Conservation (phyloP, 2,329 filamentous ascomycete species). For the Aspergillus aculeatinus region DNA sequence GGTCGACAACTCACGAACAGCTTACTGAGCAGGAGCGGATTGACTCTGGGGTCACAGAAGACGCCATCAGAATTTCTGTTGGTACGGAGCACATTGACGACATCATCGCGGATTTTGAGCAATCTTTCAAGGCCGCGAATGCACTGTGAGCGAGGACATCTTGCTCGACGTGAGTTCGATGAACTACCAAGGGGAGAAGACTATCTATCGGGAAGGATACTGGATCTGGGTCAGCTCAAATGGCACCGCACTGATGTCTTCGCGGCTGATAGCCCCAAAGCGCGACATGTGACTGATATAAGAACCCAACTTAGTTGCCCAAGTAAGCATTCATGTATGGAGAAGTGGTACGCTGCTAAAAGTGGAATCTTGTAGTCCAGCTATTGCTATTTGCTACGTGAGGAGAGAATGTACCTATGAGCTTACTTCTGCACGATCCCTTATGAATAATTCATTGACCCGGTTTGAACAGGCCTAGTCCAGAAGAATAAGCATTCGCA, state of each 20-base stretch:
- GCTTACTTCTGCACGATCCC: background rate
- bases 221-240: background rate
- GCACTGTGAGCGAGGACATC: slow-evolving; percentile 6
- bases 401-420: background rate
- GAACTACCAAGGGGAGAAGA: background rate
- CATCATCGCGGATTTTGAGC: slow-evolving; percentile 92
- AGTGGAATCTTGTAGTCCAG: background rate
- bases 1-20: slow-evolving; percentile 94
- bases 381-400: background rate
- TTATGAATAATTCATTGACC: background rate
- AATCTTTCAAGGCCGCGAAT: slow-evolving; percentile 68
- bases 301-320: too few relatives aligned
- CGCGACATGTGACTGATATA: background rate
- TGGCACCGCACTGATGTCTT: background rate
- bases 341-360: background rate
- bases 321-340: background rate
- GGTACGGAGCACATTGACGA: slow-evolving; percentile 97
- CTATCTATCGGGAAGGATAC: background rate
- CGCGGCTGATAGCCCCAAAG: background rate
- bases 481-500: slow-evolving; percentile 1
- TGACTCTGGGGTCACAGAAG: slow-evolving; percentile 79
- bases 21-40: slow-evolving; percentile 77
- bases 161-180: background rate
- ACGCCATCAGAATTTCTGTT: slow-evolving; percentile 91
- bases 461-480: background rate